Base-by-base conservation (phyloP, 306 rosid genomes). In the Astragalus glycyphyllos region DNA sequence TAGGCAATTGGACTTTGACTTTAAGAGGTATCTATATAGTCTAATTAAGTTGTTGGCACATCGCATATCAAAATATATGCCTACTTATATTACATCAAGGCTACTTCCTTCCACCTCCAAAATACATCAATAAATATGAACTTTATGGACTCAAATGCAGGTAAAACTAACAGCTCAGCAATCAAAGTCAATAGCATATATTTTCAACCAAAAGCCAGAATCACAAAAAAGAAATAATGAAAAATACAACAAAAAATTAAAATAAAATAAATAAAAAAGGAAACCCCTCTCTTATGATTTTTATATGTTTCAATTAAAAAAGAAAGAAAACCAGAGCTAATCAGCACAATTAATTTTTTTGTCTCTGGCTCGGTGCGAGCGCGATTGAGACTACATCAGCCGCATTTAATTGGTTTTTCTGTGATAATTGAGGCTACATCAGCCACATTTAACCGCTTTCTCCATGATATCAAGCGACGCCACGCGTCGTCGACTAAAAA, bases 1-100 rank as follows among this genome's bases (percentile, higher is more conserved):
- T 69, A 54, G 45, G 53, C 68, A 80, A 54, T 23, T 71, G 58
- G 38, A 65, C 69, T 81, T 89, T 77, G 88, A 85, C 84, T 80
- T 77, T 65, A 53, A 38, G 9, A 75, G 68, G 68, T 34, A 78
- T 72, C 77, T 78, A 74, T 65, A 15, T 51, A 11, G 37, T 74
- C 81, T 53, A 59, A 75, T 79, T 57, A 20, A 80, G 81, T 63
- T 23, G 83, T 54, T 42, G 66, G 72, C 81, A 40, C 51, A 16
- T 9, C 72, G 14, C 67, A 47, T 14, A 77, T 40, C 35, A 73
- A 58, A 41, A 69, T 13, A 66, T 31, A 53, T 45, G 56, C 51
- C 65, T 46, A 51, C 29, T 34, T 68, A n/a, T 17, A 14, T 34
- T 68, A n/a, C 29, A 14, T 53, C 42, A 63, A 15, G 46, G 65